A percentile compares a stretch with the other conserved stretches of the same genome.
phyloP scores from a whole-genome alignment of 2,329 filamentous ascomycete genomes.

The Biscogniauxia sp. region DNA sequence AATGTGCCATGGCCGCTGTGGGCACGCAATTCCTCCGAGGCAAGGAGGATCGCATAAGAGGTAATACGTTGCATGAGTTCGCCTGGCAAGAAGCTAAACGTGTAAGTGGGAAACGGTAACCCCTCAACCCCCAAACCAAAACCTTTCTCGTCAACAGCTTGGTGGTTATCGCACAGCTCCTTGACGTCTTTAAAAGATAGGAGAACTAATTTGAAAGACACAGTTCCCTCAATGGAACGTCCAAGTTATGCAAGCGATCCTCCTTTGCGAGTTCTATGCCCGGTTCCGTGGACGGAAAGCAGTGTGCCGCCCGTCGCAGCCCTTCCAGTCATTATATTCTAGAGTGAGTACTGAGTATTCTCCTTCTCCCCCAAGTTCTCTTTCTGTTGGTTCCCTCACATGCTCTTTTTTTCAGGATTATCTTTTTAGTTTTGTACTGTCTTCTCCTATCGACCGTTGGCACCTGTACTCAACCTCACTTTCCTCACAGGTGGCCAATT shows the following conservation, averaged over 20 bases:
- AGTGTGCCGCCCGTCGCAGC: slow-evolving; percentile 45
- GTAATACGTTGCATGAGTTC: slow-evolving; percentile 49
- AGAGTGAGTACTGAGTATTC: slow-evolving; percentile 48
- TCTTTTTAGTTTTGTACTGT: slow-evolving; percentile 34
- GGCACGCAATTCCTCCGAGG: slow-evolving; percentile 50
- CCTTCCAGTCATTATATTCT: slow-evolving; percentile 50
- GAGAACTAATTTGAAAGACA: slow-evolving; percentile 15
- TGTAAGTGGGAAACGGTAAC: slow-evolving; percentile 39
- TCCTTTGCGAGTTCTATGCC: slow-evolving; percentile 54
- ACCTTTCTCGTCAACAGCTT: not conserved
- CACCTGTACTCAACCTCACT: slow-evolving; percentile 35
- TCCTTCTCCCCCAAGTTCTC: slow-evolving; percentile 23
- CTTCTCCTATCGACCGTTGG: slow-evolving; percentile 28
- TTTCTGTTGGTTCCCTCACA: slow-evolving; percentile 30
- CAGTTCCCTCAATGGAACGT: slow-evolving; percentile 50
- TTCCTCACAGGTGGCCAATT: slow-evolving; percentile 40
- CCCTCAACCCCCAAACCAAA: not conserved
- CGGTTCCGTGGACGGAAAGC: slow-evolving; percentile 53
- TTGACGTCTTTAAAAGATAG: slow-evolving; percentile 2
- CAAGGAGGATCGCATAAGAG: slow-evolving; percentile 49
- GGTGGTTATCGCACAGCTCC: not conserved
- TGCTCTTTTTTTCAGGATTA: slow-evolving; percentile 33
- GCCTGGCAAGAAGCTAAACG: slow-evolving; percentile 49
- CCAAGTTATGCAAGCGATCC: slow-evolving; percentile 51
- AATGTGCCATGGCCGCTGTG: slow-evolving; percentile 56